Evolutionary conservation across 2,329 filamentous ascomycete species (phyloP).

Genomic region (Clonostachys chloroleuca): DNA sequence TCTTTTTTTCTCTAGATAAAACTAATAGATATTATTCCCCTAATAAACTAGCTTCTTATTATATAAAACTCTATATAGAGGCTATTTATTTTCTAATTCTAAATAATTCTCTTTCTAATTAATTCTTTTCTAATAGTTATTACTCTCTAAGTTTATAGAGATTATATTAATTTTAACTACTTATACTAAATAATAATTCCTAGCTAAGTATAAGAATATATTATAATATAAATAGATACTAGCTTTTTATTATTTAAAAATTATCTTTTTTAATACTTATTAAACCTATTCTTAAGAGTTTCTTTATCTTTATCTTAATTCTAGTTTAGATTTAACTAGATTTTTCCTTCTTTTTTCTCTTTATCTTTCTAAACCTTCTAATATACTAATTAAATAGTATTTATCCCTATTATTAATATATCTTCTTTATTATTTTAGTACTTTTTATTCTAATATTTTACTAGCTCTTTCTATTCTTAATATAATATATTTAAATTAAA

Average conservation of each 20-base stretch:
- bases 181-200: constrained; percentile 3
- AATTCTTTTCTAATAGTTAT: too few species aligned
- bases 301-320: not conserved
- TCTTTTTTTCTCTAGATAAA: not conserved
- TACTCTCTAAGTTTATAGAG: not conserved
- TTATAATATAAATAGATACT: not conserved
- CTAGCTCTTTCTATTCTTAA: not conserved
- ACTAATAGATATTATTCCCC: not conserved
- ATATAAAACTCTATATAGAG: constrained; percentile 1
- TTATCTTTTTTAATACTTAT: not conserved
- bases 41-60: not conserved
- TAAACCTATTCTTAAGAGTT: not conserved
- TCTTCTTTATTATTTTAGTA: not conserved
- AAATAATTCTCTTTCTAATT: too few species aligned
- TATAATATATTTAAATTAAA: not conserved
- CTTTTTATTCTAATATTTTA: not conserved
- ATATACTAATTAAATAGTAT: too few species aligned
- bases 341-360: too few species aligned
- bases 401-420: not conserved
- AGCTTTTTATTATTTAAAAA: not conserved
- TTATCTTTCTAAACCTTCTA: too few species aligned
- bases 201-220: constrained; percentile 2
- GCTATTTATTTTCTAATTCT: not conserved
- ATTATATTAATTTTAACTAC: constrained; percentile 2
- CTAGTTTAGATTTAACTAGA: not conserved